Base-by-base conservation (phyloP, 129 eudicot species). In the Pittosporum tobira region DNA sequence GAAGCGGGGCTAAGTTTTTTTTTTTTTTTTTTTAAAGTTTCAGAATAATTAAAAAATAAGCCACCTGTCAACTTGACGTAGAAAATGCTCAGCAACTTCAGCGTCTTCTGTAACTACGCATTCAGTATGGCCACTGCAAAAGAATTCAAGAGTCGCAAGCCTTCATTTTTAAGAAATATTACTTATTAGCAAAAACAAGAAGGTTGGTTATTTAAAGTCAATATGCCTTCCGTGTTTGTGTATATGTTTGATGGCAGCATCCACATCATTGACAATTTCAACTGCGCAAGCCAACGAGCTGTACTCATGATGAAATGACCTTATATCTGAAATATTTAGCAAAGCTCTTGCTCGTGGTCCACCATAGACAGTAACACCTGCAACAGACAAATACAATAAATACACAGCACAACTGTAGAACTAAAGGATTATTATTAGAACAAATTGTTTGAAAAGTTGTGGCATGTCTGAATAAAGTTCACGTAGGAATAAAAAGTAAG, bases 161-260 rank as follows among this genome's bases (percentile, higher is more conserved):
- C n/a, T n/a, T n/a, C n/a, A n/a, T n/a, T n/a, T n/a, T n/a, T n/a
- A n/a, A n/a, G n/a, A n/a, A n/a, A n/a, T n/a, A n/a, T n/a, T n/a
- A n/a, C n/a, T n/a, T n/a, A n/a, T n/a, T n/a, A n/a, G n/a, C n/a
- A n/a, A n/a, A n/a, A n/a, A n/a, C n/a, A n/a, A n/a, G n/a, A n/a
- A n/a, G n/a, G n/a, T n/a, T n/a, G n/a, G n/a, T n/a, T n/a, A n/a
- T n/a, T n/a, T n/a, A 23, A 49, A 6, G 29, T 9, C 24, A 40
- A 40, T 70, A 43, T 74, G 73, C 99, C 99, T 93, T 77, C 99
- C 99, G 75, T 87, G 91, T n/a, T 59, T 77, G 73, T 93, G 96
- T 61, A 93, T 87, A 66, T 93, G 99, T 43, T 93, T 94, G 70
- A 93, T 81, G 59, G 99, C 99, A 54, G 85, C 88, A 77, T 79